Conservation (phyloP, 371 early-diverging fungal genomes). For the Mortierella sp. region DNA sequence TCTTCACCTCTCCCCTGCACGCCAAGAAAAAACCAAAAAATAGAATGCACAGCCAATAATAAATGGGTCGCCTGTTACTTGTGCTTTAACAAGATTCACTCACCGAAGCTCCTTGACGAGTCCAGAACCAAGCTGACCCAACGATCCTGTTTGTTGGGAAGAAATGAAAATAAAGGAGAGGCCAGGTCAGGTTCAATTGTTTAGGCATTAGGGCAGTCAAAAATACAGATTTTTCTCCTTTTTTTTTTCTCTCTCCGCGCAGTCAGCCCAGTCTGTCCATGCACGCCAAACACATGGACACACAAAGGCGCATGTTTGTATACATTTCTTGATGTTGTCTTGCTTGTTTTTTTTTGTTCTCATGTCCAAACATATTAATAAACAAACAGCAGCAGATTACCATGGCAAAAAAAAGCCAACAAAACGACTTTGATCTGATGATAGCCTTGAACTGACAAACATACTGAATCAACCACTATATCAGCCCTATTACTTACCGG, state of each 20-base stretch:
- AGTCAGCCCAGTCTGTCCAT: background rate
- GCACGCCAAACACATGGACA: conserved; percentile 16
- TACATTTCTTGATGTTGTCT: background rate
- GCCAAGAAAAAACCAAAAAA: no score
- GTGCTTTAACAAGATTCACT: conserved; percentile 12
- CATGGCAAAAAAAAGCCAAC: background rate
- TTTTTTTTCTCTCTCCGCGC: background rate
- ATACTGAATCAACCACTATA: background rate
- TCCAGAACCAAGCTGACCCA: conserved; percentile 73
- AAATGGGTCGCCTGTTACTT: background rate
- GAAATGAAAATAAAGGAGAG: background rate
- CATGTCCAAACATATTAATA: background rate
- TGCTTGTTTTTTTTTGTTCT: background rate
- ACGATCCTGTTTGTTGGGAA: conserved; percentile 41
- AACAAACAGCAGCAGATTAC: background rate
- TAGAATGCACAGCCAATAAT: no score
- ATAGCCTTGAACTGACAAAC: background rate
- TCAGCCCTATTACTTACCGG: conserved; percentile 54
- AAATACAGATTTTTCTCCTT: conserved; percentile 1
- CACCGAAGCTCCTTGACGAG: conserved; percentile 65
- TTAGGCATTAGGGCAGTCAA: background rate
- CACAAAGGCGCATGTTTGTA: background rate
- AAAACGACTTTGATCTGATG: background rate
- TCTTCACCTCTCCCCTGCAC: no score
- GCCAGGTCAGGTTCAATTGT: background rate